Base-by-base conservation (phyloP, 2,329 filamentous ascomycete species). In the Lecanicillium sp. region DNA sequence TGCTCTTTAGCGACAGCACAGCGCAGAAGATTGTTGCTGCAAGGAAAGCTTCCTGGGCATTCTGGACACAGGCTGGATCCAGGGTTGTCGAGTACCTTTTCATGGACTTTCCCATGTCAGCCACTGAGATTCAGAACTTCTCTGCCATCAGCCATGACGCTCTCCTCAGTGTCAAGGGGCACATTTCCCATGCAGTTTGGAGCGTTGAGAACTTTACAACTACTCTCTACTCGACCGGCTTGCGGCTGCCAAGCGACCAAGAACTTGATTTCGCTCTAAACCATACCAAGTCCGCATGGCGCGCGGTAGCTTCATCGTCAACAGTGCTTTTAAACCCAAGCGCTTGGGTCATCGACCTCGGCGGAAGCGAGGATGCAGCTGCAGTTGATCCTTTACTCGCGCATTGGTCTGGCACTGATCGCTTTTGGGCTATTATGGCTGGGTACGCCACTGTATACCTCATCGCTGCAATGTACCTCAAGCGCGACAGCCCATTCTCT, bases 381-480 rank as follows among this genome's bases (percentile, higher is more conserved):
- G 33, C 57, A 0, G 53, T 77, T 12, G 71, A 84, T 50, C 71
- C 74, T 7, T 70, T 67, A 18, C 61, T 87, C 37, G 79, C 79
- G 2, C 71, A 77, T 38, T 90, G 85, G 85, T 72, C 74, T 43
- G 68, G 71, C 19, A 68, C 71, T 13, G 82, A 85, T 57, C 66
- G 78, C 20, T 72, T 75, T 41, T 77, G 72, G 64, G 88, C 90
- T 12, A 85, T 95, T 29, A 51, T 88, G 2, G 72, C 83, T 34
- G 92, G 92, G 11, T 98, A 98, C 56, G 55, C 79, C 0, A 81
- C 88, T 33, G 72, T 95, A 29, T 86, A 82, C 10, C 53, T 85
- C 32, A 58, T 84, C 22, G 87, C 87, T 3, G 79, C 84, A 17
- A 64, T 90, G 2, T 98, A 97, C 57, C 71, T 97, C 20, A 81